phyloP scores from a whole-genome alignment of 2,329 filamentous ascomycete genomes.

The Exophiala bonariae region DNA sequence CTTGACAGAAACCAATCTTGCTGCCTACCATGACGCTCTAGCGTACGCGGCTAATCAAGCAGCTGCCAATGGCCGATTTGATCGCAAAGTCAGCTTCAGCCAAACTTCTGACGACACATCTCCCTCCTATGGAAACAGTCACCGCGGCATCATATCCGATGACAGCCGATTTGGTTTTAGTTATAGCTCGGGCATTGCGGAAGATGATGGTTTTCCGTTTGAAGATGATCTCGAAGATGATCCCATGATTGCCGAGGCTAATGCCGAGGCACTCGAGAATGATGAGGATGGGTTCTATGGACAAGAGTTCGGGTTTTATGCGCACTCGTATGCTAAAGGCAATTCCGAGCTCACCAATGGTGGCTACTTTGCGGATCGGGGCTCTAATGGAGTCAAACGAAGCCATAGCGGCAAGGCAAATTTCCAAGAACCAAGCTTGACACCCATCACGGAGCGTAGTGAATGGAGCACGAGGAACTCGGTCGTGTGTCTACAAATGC shows the following conservation, averaged over 20 bases:
- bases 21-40: slow-evolving; percentile 79
- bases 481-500: slow-evolving; percentile 70
- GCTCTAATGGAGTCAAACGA: slow-evolving; percentile 61
- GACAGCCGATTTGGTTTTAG: slow-evolving; percentile 51
- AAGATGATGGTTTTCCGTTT: slow-evolving; percentile 53
- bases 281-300: slow-evolving; percentile 95
- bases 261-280: slow-evolving; percentile 87
- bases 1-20: slow-evolving; percentile 58
- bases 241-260: slow-evolving; percentile 89
- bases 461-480: slow-evolving; percentile 96
- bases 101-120: slow-evolving; percentile 40
- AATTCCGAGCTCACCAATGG: slow-evolving; percentile 69
- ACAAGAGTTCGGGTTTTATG: slow-evolving; percentile 95
- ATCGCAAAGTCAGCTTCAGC: slow-evolving; percentile 56
- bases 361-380: slow-evolving; percentile 82
- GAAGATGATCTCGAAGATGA: slow-evolving; percentile 76
- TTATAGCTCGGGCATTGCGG: slow-evolving; percentile 39
- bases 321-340: slow-evolving; percentile 51
- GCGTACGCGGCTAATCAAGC: slow-evolving; percentile 79
- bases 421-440: slow-evolving; percentile 85
- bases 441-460: slow-evolving; percentile 91
- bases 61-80: slow-evolving; percentile 72
- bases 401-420: slow-evolving; percentile 71
- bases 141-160: slow-evolving; percentile 50
- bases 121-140: slow-evolving; percentile 38